These are phyloP conservation scores for Backusella macrospora DNA, from an alignment of 192 early-diverging fungal genomes.

Conservation along the genomic window DNA sequence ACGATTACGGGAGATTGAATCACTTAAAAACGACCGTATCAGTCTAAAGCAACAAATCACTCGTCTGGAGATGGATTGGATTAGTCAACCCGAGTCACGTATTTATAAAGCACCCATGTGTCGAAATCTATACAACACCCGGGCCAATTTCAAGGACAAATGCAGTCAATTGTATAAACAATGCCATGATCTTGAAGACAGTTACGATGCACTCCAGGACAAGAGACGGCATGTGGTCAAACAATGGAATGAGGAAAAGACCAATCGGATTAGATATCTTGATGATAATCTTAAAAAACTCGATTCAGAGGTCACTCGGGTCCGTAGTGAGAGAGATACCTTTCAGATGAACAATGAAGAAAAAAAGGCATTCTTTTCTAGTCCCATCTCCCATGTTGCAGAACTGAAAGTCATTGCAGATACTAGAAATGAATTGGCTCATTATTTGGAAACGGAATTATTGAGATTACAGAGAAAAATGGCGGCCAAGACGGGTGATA, in stretches of 20 bases:
- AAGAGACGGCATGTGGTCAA: slow-evolving; percentile 14
- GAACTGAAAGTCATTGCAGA: slow-evolving; percentile 26
- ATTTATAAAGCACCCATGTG: slow-evolving; percentile 27
- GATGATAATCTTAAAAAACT: slow-evolving; percentile 21
- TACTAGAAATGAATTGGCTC: slow-evolving; percentile 15
- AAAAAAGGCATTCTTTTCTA: neutral
- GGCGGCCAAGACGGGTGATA: slow-evolving; percentile 22
- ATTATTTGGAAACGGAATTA: slow-evolving; percentile 15
- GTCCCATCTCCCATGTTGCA: neutral
- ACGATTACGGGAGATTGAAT: slow-evolving; percentile 30
- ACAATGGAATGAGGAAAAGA: slow-evolving; percentile 18
- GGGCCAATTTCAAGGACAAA: slow-evolving; percentile 25
- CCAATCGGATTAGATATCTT: neutral
- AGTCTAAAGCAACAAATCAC: slow-evolving; percentile 31
- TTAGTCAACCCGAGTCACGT: slow-evolving; percentile 19
- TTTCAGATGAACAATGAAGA: slow-evolving; percentile 33
- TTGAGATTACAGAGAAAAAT: slow-evolving; percentile 12
- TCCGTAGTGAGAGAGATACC: slow-evolving; percentile 34
- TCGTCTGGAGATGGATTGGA: slow-evolving; percentile 30
- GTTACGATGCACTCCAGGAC: slow-evolving; percentile 12
- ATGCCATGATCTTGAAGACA: slow-evolving; percentile 19
- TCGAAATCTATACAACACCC: slow-evolving; percentile 15
- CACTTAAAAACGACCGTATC: slow-evolving; percentile 32
- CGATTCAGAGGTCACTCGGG: slow-evolving; percentile 25
- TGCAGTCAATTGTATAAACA: slow-evolving; percentile 9